phyloP scores from a whole-genome alignment of 2,329 filamentous ascomycete genomes.

The Apiospora aurea region DNA sequence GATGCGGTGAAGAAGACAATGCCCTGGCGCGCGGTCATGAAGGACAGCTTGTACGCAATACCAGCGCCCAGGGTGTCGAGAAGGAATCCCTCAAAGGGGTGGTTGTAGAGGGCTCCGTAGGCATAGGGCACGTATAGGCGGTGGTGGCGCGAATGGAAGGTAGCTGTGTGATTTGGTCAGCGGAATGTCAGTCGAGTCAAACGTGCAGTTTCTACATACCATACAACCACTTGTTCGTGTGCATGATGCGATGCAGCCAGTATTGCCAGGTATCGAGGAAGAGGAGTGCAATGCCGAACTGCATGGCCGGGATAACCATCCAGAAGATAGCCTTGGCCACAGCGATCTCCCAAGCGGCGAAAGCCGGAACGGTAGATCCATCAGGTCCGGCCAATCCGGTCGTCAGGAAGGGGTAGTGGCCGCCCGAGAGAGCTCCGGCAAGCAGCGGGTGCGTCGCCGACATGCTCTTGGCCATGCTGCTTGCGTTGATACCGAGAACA shows the following conservation, averaged over 20 bases:
- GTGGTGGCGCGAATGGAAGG: slow-evolving; percentile 95
- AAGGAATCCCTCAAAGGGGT: slow-evolving; percentile 91
- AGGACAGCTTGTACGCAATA: slow-evolving; percentile 79
- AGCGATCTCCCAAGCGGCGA: slow-evolving; percentile 82
- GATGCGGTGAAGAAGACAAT: slow-evolving; percentile 90
- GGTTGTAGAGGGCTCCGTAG: slow-evolving; percentile 96
- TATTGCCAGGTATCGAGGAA: slow-evolving; percentile 98
- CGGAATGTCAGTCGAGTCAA: slow-evolving; percentile 52
- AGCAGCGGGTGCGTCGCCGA: slow-evolving; percentile 74
- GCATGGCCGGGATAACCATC: slow-evolving; percentile 75
- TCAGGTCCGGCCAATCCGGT: slow-evolving; percentile 63
- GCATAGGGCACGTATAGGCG: slow-evolving; percentile 97
- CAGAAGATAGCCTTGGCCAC: slow-evolving; percentile 83
- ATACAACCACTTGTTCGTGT: slow-evolving; percentile 97
- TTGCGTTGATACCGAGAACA: slow-evolving; percentile 77
- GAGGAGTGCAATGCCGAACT: slow-evolving; percentile 76
- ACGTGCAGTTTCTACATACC: slow-evolving; percentile 64
- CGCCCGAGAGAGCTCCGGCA: slow-evolving; percentile 79
- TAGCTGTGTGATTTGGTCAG: slow-evolving; percentile 56
- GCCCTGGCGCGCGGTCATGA: slow-evolving; percentile 85
- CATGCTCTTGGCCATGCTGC: slow-evolving; percentile 77
- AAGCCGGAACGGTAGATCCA: slow-evolving; percentile 67
- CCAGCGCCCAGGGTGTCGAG: slow-evolving; percentile 90
- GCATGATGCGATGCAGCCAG: slow-evolving; percentile 95
- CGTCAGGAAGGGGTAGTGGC: slow-evolving; percentile 76